Evolutionary conservation across 805 yeast species (phyloP).

Genomic region (Nematodospora valgi): DNA sequence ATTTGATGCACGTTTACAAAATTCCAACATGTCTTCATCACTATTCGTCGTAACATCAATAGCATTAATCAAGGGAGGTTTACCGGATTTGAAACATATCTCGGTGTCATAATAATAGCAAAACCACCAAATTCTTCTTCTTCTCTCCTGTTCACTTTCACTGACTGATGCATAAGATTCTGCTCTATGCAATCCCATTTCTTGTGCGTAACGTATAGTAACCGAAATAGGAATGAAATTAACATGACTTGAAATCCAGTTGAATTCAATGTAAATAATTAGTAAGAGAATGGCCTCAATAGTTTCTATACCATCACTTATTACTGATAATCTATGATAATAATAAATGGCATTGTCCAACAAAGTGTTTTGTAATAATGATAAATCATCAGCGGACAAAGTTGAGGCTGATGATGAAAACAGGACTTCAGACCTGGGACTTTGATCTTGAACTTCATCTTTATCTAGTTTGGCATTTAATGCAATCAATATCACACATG

Average conservation of each 20-base stretch:
- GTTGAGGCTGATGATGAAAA: not conserved
- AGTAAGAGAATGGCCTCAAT: constrained; percentile 52
- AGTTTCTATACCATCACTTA: constrained; percentile 50
- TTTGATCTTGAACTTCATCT: constrained; percentile 1
- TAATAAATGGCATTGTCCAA: constrained; percentile 42
- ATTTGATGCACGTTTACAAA: not conserved
- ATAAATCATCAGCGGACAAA: not conserved
- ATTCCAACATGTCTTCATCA: constrained; percentile 16
- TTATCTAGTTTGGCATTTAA: constrained; percentile 20
- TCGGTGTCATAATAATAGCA: constrained; percentile 38
- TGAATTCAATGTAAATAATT: constrained; percentile 33
- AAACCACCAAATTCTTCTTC: constrained; percentile 34
- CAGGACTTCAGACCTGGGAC: not conserved
- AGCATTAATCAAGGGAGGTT: constrained; percentile 35
- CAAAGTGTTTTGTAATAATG: constrained; percentile 18
- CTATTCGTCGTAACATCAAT: constrained; percentile 28
- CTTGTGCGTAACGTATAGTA: constrained; percentile 40
- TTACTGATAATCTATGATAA: constrained; percentile 47
- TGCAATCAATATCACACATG: constrained; percentile 23
- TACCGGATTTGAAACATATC: constrained; percentile 35
- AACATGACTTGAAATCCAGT: constrained; percentile 26
- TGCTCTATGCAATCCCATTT: constrained; percentile 37
- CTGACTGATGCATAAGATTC: constrained; percentile 24
- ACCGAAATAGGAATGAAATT: constrained; percentile 28
- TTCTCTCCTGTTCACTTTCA: constrained; percentile 17